Percentiles rank a stretch among this genome's conserved stretches.
phyloP scores from a whole-genome alignment of 2,329 filamentous ascomycete genomes.

The Purpureocillium lavendulum region DNA sequence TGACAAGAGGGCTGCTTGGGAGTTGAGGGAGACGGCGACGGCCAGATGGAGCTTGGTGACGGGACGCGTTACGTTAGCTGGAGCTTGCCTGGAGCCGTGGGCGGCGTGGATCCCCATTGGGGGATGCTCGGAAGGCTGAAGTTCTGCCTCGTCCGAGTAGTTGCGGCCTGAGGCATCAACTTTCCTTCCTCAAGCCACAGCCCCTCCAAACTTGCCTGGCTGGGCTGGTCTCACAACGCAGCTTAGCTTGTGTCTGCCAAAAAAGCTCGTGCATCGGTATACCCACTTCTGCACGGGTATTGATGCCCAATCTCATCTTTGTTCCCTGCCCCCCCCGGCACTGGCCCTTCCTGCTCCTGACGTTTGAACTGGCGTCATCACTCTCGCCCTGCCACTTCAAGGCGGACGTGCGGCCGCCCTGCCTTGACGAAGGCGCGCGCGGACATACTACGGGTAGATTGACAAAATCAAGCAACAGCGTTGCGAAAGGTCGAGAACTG shows the following conservation, averaged over 20 bases:
- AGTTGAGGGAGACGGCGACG: slow-evolving; percentile 4
- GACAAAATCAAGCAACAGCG: too few relatives aligned
- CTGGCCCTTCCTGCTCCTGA: neutral
- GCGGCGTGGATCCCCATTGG: slow-evolving; percentile 19
- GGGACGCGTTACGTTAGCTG: slow-evolving; percentile 39
- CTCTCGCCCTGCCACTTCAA: too few relatives aligned
- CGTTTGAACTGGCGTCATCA: neutral
- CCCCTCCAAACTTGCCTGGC: too few relatives aligned
- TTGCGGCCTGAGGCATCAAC: slow-evolving; percentile 23
- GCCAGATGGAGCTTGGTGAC: slow-evolving; percentile 12
- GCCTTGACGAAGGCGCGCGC: too few relatives aligned
- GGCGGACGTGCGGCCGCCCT: too few relatives aligned
- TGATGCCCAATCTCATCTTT: neutral
- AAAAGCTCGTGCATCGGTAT: neutral
- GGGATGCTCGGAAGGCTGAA: slow-evolving; percentile 21
- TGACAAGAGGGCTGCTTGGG: slow-evolving; percentile 5
- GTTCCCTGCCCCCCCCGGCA: neutral
- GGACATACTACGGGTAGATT: too few relatives aligned
- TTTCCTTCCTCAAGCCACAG: too few relatives aligned
- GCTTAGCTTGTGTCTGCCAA: too few relatives aligned
- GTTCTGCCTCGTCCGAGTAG: slow-evolving; percentile 17
- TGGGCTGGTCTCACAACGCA: too few relatives aligned
- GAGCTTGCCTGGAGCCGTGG: slow-evolving; percentile 36
- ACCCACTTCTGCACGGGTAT: neutral
- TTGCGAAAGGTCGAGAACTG: too few relatives aligned